phyloP scores from a whole-genome alignment of 1,139 yeast genomes.

The Yamadazyma blattariae region DNA sequence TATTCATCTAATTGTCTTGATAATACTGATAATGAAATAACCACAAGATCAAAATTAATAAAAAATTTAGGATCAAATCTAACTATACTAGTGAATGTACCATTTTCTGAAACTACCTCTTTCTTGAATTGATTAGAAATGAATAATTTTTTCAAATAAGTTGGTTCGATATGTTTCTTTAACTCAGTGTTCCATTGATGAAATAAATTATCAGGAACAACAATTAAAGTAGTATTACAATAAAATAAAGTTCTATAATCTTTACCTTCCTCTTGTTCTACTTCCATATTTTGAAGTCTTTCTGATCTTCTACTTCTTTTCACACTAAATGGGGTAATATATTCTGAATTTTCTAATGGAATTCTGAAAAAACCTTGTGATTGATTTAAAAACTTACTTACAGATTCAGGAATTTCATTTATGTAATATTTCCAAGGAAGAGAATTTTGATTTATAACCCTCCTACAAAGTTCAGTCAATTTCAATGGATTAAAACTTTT shows the following conservation, averaged over 20 bases:
- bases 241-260: constrained; percentile 30
- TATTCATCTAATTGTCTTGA: constrained; percentile 31
- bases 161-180: constrained; percentile 47
- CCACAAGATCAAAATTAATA: constrained; percentile 46
- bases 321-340: constrained; percentile 19
- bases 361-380: constrained; percentile 47
- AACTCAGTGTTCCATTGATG: constrained; percentile 66
- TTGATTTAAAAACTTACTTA: constrained; percentile 29
- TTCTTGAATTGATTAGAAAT: constrained; percentile 32
- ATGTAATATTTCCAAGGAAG: constrained; percentile 56
- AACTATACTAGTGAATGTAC: constrained; percentile 19
- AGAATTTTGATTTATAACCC: constrained; percentile 42
- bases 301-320: constrained; percentile 17
- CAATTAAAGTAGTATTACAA: constrained; percentile 54
- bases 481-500: constrained; percentile 2
- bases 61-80: constrained; percentile 31
- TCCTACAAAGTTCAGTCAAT: constrained; percentile 28
- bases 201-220: constrained; percentile 65
- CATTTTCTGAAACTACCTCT: constrained; percentile 12
- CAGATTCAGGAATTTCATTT: constrained; percentile 42
- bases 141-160: constrained; percentile 32
- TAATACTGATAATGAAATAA: constrained; percentile 49
- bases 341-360: constrained; percentile 20
- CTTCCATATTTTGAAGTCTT: constrained; percentile 11
- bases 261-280: constrained; percentile 19